These are phyloP conservation scores for Funneliformis geosporum DNA, from an alignment of 192 early-diverging fungal genomes.

Conservation along the genomic window DNA sequence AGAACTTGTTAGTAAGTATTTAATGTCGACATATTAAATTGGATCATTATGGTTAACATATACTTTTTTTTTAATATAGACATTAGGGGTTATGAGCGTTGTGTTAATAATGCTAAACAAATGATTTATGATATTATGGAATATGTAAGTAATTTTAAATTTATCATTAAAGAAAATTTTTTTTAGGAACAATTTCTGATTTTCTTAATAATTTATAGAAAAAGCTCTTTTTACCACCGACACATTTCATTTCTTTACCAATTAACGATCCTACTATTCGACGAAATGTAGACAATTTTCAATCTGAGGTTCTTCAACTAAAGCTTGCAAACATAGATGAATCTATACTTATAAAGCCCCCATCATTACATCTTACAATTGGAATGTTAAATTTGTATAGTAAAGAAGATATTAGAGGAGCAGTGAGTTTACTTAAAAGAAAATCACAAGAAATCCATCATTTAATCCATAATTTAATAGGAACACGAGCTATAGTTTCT, in stretches of 20 bases:
- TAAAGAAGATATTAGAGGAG: conserved; percentile 8
- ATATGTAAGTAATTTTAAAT: neutral
- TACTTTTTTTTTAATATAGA: neutral
- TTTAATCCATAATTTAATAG: neutral
- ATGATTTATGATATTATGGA: neutral
- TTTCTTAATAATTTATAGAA: neutral
- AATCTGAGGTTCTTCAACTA: neutral
- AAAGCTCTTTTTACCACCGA: neutral
- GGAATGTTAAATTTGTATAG: conserved; percentile 7
- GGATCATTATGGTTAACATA: neutral
- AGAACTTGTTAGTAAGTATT: neutral
- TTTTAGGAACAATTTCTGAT: neutral
- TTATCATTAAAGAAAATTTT: neutral
- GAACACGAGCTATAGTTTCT: neutral
- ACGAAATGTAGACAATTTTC: neutral
- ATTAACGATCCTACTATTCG: neutral
- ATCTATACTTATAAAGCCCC: neutral
- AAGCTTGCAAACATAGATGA: neutral
- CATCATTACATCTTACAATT: conserved; percentile 5
- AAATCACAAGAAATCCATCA: neutral
- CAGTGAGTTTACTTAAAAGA: conserved; percentile 13
- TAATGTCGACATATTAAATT: neutral
- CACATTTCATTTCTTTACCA: conserved; percentile 25
- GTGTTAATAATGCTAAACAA: neutral
- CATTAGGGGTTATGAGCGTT: neutral